These are phyloP conservation scores for Lotus japonicus DNA, from an alignment of 306 rosid species.

Conservation along the genomic window DNA sequence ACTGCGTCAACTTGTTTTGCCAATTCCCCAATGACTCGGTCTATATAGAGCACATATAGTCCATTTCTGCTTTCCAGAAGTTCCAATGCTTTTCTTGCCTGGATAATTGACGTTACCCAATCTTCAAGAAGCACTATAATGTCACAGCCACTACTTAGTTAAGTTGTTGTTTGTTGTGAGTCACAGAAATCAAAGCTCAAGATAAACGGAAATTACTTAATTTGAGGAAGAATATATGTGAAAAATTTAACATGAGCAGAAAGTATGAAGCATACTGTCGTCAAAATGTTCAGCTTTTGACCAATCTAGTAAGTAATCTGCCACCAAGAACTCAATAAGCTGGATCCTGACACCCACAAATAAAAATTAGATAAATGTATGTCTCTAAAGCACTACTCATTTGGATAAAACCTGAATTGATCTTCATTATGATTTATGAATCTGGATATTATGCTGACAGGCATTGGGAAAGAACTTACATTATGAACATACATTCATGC, in stretches of 20 bases:
- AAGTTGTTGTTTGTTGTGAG: background rate
- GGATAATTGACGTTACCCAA: constrained; percentile 69
- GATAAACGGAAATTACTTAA: background rate
- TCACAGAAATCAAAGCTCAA: background rate
- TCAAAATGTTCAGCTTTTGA: constrained; percentile 59
- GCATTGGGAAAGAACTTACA: constrained; percentile 51
- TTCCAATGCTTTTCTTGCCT: constrained; percentile 61
- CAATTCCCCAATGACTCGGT: constrained; percentile 66
- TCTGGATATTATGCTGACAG: background rate
- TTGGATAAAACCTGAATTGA: background rate
- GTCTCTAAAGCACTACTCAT: background rate
- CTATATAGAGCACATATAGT: constrained; percentile 68
- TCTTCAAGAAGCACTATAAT: constrained; percentile 71
- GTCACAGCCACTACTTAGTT: constrained; percentile 10
- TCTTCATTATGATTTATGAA: background rate
- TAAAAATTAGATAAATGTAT: constrained; percentile 14
- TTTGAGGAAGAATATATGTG: background rate
- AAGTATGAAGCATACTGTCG: constrained; percentile 36
- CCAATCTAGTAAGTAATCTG: constrained; percentile 70
- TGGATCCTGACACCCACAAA: constrained; percentile 63
- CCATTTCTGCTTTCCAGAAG: constrained; percentile 90
- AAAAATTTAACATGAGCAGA: background rate
- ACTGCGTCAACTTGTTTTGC: constrained; percentile 45
- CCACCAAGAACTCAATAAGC: constrained; percentile 71
- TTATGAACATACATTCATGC: constrained; percentile 63